phyloP scores from a whole-genome alignment of 768 basidiomycete species.

The Coprinopsis marcescibilis region DNA sequence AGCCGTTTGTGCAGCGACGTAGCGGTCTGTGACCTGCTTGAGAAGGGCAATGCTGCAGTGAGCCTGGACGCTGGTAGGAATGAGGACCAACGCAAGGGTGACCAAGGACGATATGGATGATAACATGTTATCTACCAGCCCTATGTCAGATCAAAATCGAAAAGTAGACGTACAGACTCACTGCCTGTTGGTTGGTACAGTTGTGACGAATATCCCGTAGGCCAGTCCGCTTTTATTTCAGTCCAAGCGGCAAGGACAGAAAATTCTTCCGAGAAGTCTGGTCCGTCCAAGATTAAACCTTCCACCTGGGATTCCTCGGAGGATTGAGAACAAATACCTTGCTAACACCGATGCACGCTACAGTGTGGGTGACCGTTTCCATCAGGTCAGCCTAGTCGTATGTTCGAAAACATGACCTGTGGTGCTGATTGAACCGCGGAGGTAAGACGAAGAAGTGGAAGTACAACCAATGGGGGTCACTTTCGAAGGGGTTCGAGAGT shows the following conservation, averaged over 20 bases:
- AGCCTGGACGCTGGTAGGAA: background rate
- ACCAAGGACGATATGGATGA: background rate
- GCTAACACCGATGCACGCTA: too few relatives aligned
- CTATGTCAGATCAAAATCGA: background rate
- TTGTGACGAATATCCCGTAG: background rate
- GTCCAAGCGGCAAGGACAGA: background rate
- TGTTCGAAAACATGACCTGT: too few relatives aligned
- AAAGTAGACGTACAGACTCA: background rate
- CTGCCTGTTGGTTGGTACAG: background rate
- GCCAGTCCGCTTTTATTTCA: background rate
- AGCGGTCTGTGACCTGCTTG: background rate
- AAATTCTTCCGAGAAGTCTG: background rate
- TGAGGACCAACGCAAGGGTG: background rate
- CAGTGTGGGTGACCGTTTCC: too few relatives aligned
- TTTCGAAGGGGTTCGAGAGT: too few relatives aligned
- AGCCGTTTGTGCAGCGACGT: conserved; percentile 2
- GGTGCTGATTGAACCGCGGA: too few relatives aligned
- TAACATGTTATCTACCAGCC: background rate
- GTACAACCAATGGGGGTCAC: too few relatives aligned
- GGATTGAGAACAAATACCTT: background rate
- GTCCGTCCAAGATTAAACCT: background rate
- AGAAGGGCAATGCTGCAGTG: background rate
- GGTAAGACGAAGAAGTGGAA: too few relatives aligned
- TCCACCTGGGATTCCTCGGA: background rate
- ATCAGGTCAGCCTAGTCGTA: too few relatives aligned